phyloP scores from a whole-genome alignment of 257 asterid genomes.

The Mentha longifolia region DNA sequence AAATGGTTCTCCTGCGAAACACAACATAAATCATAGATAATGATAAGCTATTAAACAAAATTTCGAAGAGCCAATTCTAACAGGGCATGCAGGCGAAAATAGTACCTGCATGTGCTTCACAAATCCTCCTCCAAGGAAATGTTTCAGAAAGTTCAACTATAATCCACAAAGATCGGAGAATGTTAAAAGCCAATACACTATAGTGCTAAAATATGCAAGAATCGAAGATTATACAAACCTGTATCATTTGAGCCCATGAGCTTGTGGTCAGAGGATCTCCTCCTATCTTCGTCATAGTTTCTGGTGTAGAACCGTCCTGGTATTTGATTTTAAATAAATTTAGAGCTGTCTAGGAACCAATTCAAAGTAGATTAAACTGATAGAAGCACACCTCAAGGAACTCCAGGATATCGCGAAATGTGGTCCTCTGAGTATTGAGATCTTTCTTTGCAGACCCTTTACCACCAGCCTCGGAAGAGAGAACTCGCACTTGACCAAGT shows the following conservation, averaged over 20 bases:
- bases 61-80: neutral
- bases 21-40: conserved; percentile 17
- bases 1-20: conserved; percentile 74
- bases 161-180: conserved; percentile 26
- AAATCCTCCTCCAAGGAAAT: conserved; percentile 96
- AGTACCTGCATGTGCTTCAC: conserved; percentile 95
- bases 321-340: conserved; percentile 13
- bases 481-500: conserved; percentile 68
- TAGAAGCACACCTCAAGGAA: conserved; percentile 71
- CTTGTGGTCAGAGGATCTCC: conserved; percentile 68
- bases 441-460: conserved; percentile 94
- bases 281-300: conserved; percentile 71
- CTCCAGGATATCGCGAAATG: conserved; percentile 80
- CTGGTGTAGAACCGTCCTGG: conserved; percentile 78
- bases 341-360: conserved; percentile 21
- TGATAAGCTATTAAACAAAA: neutral
- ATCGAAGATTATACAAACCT: conserved; percentile 42
- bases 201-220: conserved; percentile 21
- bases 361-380: conserved; percentile 1
- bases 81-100: neutral
- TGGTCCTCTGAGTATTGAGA: conserved; percentile 83
- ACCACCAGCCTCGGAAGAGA: conserved; percentile 90
- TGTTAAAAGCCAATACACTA: neutral
- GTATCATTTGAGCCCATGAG: conserved; percentile 84
- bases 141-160: conserved; percentile 88